These are phyloP conservation scores for Aspergillus bridgeri DNA, from an alignment of 495 filamentous ascomycete species.

Conservation along the genomic window DNA sequence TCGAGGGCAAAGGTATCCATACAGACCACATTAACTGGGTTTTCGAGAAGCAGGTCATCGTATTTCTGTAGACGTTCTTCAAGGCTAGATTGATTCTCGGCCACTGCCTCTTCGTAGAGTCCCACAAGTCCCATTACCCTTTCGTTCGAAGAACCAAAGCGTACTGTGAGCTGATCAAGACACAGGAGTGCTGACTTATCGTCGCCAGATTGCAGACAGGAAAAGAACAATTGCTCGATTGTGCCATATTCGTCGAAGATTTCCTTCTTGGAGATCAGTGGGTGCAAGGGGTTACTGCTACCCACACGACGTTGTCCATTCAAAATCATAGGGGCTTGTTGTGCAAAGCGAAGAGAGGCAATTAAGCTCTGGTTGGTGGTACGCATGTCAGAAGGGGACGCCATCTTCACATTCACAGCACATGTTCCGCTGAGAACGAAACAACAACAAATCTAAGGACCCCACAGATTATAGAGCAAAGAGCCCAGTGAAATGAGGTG, in stretches of 20 bases:
- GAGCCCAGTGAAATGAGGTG: too few species aligned
- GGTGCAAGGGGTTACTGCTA: conserved; percentile 46
- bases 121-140: conserved; percentile 78
- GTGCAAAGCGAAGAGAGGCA: conserved; percentile 66
- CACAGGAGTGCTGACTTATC: conserved; percentile 70
- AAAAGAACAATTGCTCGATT: conserved; percentile 82
- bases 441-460: too few species aligned
- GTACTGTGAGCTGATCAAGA: conserved; percentile 66
- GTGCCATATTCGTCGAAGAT: conserved; percentile 71
- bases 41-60: conserved; percentile 65
- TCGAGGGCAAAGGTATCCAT: conserved; percentile 1
- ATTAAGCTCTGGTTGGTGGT: conserved; percentile 36
- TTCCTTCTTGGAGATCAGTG: conserved; percentile 57
- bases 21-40: conserved; percentile 77
- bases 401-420: conserved; percentile 18
- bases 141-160: conserved; percentile 81
- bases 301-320: conserved; percentile 44
- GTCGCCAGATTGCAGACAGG: conserved; percentile 83
- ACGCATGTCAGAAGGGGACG: conserved; percentile 9
- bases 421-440: too few species aligned
- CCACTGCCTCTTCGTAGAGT: conserved; percentile 80
- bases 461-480: background rate
- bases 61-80: conserved; percentile 71
- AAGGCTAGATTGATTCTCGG: conserved; percentile 58
- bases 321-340: conserved; percentile 71